Base-by-base conservation (phyloP, 1,284 basidiomycete genomes). In the Tetrapyrgos nigripes region DNA sequence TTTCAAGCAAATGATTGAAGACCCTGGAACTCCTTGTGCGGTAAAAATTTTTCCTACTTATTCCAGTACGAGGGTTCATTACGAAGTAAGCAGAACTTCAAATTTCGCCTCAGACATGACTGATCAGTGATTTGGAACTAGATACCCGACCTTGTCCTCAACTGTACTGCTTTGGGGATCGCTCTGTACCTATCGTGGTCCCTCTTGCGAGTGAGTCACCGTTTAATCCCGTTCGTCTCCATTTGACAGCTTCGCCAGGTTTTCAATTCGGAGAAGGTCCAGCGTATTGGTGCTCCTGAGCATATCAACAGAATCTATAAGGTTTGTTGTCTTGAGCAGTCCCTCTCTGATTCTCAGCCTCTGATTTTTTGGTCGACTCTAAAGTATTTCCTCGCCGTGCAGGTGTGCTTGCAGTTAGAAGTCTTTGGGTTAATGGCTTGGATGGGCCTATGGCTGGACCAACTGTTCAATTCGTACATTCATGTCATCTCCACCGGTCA, bases 341-440 rank as follows among this genome's bases (percentile, higher is more conserved):
- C 19, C 80, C 79, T 61, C 71, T 87, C 3, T 85, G 87, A 66
- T 69, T 88, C 8, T 80, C 82, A 50, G 75, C 78, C 2, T 87
- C 85, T 66, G 75, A 83, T 46, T 73, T 86, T 14, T 67, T 82
- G 3, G 74, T 80, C 1, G 79, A 80, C 4, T 80, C 79, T 64
- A 77, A 76, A 24, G 76, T 88, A 8, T 87, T 85, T 83, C 71
- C 82, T 33, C 81, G 84, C 67, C 4, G 4, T 40, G 13, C 37
- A 40, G 19, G 37, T 40, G 19, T 40, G 37, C 17, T 40, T 40
- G 37, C 37, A 40, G 19, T n/a, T 40, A 17, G 37, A 40, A 17
- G 37, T n/a, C 19, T 40, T 40, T 17, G 37, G 13, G 14, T 40
- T 40, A n/a, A 40, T 40, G 37, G 37, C 37, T n/a, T 40, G 37